These are phyloP conservation scores for Silene vulgaris DNA, from an alignment of 179 eudicot genomes.

Conservation along the genomic window DNA sequence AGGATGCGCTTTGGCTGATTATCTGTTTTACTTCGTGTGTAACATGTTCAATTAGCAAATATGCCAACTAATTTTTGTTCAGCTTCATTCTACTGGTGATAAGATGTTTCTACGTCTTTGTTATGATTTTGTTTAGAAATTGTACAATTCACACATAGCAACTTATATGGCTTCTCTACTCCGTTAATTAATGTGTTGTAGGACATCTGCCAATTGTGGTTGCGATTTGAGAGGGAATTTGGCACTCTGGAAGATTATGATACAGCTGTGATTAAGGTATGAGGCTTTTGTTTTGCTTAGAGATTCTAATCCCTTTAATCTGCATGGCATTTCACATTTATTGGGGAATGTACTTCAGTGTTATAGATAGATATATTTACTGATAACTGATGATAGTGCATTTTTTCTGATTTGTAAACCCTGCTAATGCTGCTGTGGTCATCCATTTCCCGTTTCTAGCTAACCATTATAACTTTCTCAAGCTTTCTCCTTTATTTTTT, in stretches of 20 bases:
- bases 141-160: not conserved
- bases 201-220: constrained; percentile 93
- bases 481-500: not conserved
- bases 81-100: not conserved
- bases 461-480: not conserved
- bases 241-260: constrained; percentile 81
- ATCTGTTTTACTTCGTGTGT: not conserved
- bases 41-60: not conserved
- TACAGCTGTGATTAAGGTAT: constrained; percentile 69
- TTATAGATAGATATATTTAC: no score
- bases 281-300: not conserved
- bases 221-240: constrained; percentile 82
- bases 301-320: no score
- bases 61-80: not conserved
- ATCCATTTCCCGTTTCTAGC: not conserved
- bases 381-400: not conserved
- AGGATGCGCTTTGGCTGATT: not conserved
- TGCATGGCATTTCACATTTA: no score
- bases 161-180: not conserved
- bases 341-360: no score
- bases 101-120: constrained; percentile 1
- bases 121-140: not conserved
- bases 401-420: not conserved
- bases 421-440: constrained; percentile 1
- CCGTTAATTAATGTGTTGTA: constrained; percentile 27